These are phyloP conservation scores for Suillus decipiens DNA, from an alignment of 768 basidiomycete genomes.

Conservation along the genomic window DNA sequence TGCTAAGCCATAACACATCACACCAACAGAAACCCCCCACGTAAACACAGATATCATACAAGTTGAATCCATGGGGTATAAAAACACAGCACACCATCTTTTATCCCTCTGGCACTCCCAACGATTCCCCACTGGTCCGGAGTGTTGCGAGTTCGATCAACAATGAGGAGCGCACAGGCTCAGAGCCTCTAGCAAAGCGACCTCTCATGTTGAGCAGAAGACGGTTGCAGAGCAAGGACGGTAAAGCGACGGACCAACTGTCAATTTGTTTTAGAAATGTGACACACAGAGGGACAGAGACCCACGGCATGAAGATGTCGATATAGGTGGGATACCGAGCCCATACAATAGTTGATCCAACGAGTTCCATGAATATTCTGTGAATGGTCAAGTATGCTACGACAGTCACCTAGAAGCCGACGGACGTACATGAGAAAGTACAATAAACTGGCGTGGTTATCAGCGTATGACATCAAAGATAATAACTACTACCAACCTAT, in stretches of 20 bases:
- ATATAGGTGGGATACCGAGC: slow-evolving; percentile 20
- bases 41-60: neutral
- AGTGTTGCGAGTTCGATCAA: neutral
- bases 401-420: neutral
- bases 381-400: neutral
- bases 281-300: neutral
- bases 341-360: slow-evolving; percentile 23
- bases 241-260: slow-evolving; percentile 29
- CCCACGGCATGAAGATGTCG: slow-evolving; percentile 26
- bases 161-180: neutral
- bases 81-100: neutral
- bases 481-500: slow-evolving; percentile 12
- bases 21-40: neutral
- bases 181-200: slow-evolving; percentile 8
- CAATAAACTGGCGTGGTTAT: slow-evolving; percentile 16
- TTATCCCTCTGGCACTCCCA: neutral
- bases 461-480: neutral
- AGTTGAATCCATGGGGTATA: neutral
- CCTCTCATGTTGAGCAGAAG: slow-evolving; percentile 27
- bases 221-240: slow-evolving; percentile 26
- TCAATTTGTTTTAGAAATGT: neutral
- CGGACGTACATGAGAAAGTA: slow-evolving; percentile 25
- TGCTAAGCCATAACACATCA: neutral
- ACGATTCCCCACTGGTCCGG: neutral
- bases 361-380: slow-evolving; percentile 24